phyloP scores from a whole-genome alignment of 345 rosid species.

The Viola odorata region DNA sequence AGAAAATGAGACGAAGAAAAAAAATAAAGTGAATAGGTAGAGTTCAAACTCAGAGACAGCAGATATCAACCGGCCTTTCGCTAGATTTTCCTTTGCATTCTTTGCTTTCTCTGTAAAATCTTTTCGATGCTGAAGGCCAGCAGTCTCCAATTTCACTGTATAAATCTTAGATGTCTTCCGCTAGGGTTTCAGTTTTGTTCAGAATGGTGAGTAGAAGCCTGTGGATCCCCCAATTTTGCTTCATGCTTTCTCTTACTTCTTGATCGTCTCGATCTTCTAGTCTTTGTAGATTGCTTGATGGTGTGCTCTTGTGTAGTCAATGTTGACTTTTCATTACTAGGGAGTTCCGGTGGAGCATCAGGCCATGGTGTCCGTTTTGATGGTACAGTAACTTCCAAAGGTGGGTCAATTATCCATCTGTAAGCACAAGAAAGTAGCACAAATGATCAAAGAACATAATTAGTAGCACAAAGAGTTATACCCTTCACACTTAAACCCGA shows the following conservation, averaged over 20 bases:
- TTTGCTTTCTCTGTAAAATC: neutral
- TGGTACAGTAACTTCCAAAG: conserved; percentile 75
- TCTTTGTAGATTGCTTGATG: conserved; percentile 50
- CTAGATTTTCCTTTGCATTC: conserved; percentile 1
- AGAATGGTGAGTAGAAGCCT: conserved; percentile 40
- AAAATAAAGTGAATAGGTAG: conserved; percentile 7
- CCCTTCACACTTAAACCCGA: neutral
- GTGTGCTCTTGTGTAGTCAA: conserved; percentile 33
- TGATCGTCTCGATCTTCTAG: conserved; percentile 58
- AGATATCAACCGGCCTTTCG: conserved; percentile 13
- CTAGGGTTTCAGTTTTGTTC: conserved; percentile 36
- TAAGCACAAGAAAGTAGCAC: conserved; percentile 5
- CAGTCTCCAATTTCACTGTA: conserved; percentile 19
- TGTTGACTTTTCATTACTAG: conserved; percentile 32
- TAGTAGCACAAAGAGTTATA: too few relatives aligned
- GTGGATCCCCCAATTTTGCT: conserved; percentile 41
- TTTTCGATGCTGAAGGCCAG: conserved; percentile 11
- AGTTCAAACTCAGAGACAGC: conserved; percentile 16
- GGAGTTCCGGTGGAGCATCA: conserved; percentile 86
- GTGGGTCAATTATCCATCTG: conserved; percentile 95
- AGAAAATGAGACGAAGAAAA: neutral
- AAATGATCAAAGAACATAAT: neutral
- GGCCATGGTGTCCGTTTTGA: conserved; percentile 94
- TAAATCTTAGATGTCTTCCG: conserved; percentile 2
- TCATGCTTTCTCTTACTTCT: conserved; percentile 75